Conservation (phyloP, 2,329 filamentous ascomycete genomes). For the Arthrobotrys entomopaga region DNA sequence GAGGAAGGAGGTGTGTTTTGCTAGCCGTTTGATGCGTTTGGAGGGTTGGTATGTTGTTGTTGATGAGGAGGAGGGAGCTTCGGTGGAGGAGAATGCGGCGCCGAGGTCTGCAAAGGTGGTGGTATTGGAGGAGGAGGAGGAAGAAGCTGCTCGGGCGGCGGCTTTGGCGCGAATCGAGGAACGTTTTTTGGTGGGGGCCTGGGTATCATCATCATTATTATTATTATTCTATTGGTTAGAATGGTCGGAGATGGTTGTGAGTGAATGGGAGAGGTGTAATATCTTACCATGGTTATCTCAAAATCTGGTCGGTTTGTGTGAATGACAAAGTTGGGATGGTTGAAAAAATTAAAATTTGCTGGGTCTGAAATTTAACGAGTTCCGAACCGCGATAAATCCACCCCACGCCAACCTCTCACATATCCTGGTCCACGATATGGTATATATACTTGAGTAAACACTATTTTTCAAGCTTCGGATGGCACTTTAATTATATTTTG, state of each 20-base stretch:
- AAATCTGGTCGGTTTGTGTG: background rate
- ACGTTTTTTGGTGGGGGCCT: conserved; percentile 53
- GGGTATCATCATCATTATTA: too few species aligned
- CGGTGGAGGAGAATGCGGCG: conserved; percentile 22
- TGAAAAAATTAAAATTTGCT: conserved; percentile 18
- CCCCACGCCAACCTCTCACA: too few species aligned
- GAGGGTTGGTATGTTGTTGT: conserved; percentile 35
- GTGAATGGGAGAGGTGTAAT: background rate
- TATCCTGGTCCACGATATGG: too few species aligned
- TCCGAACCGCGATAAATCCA: conserved; percentile 24
- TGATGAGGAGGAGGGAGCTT: conserved; percentile 6
- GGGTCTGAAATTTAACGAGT: background rate
- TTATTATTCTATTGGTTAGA: background rate
- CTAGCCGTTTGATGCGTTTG: conserved; percentile 40
- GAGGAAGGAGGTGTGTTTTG: conserved; percentile 49
- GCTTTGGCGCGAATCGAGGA: conserved; percentile 52
- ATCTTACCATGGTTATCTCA: conserved; percentile 1
- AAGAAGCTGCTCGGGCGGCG: conserved; percentile 30
- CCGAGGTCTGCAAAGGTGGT: conserved; percentile 46
- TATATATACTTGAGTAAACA: too few species aligned
- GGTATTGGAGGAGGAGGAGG: background rate
- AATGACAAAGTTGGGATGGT: background rate
- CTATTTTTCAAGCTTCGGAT: too few species aligned
- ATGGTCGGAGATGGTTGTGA: background rate
- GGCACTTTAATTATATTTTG: too few species aligned